Evolutionary conservation across 2,329 filamentous ascomycete species (phyloP), one percentile per base, ranked within the genome.

Genomic region (Cordyceps fumosorosea): DNA sequence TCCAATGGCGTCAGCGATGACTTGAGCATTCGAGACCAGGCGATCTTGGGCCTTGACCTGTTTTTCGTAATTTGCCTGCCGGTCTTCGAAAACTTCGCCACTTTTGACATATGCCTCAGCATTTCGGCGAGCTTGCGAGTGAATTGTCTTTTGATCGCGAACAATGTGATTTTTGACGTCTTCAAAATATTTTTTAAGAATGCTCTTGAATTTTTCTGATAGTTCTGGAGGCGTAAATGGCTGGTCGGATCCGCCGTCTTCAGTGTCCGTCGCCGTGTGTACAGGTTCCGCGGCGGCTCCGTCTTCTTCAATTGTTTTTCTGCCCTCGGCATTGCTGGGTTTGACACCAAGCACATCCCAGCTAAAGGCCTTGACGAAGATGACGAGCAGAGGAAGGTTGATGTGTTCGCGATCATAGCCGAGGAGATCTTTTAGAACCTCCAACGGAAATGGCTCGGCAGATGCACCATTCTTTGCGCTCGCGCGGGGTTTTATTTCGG

Each of bases 41-140:
- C 93, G 92, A 72, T 99, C 95, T 71, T 98, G 91, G 0, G 89
- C 83, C 75, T 98, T 99, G 62, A 93, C 81, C 68, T 95, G 89
- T 74, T 93, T 97, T 73, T 99, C 96, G 67, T 96, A 96, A 71
- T 93, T 98, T 60, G 92, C 86, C 73, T 99, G 95, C 56, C 95
- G 89, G 71, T 99, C 95, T 73, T 99, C 95, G 66, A 99, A 98
- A 5, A 99, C 93, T 72, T 99, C 95, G 2, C 95, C 95, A 44
- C 95, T 98, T 71, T 97, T 97, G 69, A 99, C 93, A 69, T 99
- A 99, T 6, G 93, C 95, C 75, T 99, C 95, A 0, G 95, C 93
- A 75, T 99, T 99, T 68, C 93, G 92, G 65, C 92, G 90, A 60
- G 90, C 91, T 76, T 99, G 95, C 29, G 84, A 86, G 59, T 87